Percentiles rank a stretch among this genome's conserved stretches.
phyloP scores from a whole-genome alignment of 352 stramenopile species.

The Blastocystis sp. region DNA sequence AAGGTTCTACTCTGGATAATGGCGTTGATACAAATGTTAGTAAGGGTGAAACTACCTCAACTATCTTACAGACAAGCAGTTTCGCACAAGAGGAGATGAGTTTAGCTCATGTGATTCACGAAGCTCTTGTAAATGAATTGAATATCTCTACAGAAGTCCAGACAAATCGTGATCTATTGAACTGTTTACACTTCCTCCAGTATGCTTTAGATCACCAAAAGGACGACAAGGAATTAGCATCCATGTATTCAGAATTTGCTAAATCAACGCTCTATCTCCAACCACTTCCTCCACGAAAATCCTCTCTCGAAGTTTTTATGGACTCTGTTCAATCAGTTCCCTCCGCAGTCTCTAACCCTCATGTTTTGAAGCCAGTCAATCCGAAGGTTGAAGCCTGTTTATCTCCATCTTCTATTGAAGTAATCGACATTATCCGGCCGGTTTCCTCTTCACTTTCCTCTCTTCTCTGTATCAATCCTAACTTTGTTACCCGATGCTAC shows the following conservation, averaged over 20 bases:
- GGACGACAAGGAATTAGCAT: neutral
- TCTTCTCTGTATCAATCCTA: neutral
- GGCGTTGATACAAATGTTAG: neutral
- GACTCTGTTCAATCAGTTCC: neutral
- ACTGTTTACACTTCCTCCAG: neutral
- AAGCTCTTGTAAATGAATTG: neutral
- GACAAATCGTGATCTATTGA: constrained; percentile 16
- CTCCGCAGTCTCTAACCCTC: neutral
- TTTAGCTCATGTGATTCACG: neutral
- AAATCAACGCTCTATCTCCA: neutral
- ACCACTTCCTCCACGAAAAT: neutral
- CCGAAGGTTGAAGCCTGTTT: too few relatives aligned
- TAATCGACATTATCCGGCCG: neutral
- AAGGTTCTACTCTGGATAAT: neutral
- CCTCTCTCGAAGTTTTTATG: neutral
- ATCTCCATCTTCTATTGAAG: neutral
- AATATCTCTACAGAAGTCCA: neutral
- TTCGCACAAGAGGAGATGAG: neutral
- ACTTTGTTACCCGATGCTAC: neutral
- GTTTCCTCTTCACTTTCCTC: neutral
- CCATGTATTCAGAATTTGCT: neutral
- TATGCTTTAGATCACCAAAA: neutral
- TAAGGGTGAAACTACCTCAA: neutral
- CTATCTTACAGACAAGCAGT: neutral
- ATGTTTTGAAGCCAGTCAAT: neutral